Evolutionary conservation across 495 filamentous ascomycete species (phyloP).

Genomic region (Entonaema liquescens): DNA sequence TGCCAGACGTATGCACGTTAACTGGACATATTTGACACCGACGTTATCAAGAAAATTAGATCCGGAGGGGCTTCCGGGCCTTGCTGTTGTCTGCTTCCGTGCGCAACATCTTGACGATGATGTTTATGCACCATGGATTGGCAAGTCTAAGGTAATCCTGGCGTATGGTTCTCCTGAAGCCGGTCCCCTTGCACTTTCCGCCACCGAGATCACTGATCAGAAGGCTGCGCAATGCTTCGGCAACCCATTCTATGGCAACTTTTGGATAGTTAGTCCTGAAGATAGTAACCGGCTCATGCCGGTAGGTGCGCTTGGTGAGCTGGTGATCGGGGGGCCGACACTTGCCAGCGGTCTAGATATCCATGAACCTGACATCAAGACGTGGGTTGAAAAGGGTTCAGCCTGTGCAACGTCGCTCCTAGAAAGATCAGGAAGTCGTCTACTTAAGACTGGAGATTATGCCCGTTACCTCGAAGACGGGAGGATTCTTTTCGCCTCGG

Average conservation of each 20-base stretch:
- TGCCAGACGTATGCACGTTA: constrained; percentile 57
- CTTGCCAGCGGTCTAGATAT: constrained; percentile 46
- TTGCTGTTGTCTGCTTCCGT: constrained; percentile 57
- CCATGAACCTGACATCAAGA: constrained; percentile 30
- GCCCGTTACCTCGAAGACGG: constrained; percentile 56
- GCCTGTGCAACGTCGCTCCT: constrained; percentile 33
- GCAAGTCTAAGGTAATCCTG: constrained; percentile 54
- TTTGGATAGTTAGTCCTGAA: constrained; percentile 59
- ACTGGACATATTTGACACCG: constrained; percentile 60
- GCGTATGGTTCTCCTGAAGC: constrained; percentile 57
- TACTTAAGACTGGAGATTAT: constrained; percentile 55
- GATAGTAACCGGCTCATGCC: constrained; percentile 57
- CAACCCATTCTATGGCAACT: constrained; percentile 53
- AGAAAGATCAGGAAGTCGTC: constrained; percentile 39
- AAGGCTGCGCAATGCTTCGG: constrained; percentile 52
- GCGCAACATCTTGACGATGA: constrained; percentile 55
- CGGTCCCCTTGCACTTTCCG: constrained; percentile 56
- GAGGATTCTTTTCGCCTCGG: constrained; percentile 55
- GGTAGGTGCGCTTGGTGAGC: constrained; percentile 57
- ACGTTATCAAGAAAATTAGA: constrained; percentile 55
- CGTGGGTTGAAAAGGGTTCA: constrained; percentile 27
- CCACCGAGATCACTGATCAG: constrained; percentile 50
- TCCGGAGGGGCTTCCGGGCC: constrained; percentile 46
- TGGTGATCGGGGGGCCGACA: constrained; percentile 58
- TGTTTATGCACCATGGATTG: constrained; percentile 53